Conservation (phyloP, 208 protist species). For the Trypanosoma conorhini region DNA sequence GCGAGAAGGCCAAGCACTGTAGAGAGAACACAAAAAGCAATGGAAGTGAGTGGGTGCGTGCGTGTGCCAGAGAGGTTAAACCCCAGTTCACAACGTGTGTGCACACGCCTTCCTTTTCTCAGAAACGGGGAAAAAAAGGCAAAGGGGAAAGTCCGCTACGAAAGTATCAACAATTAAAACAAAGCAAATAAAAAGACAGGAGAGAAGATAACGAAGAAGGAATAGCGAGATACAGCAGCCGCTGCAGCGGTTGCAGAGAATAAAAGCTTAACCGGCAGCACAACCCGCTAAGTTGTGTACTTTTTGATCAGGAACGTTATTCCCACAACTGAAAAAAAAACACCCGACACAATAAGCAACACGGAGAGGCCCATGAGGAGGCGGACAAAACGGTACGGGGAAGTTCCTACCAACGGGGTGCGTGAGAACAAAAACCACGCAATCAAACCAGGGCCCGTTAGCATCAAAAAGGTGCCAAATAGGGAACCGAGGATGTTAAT, state of each 20-base stretch:
- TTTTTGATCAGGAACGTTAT: conserved; percentile 32
- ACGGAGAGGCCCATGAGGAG: conserved; percentile 34
- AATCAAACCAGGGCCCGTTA: conserved; percentile 57
- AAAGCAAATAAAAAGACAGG: conserved; percentile 4
- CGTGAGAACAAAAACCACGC: conserved; percentile 57
- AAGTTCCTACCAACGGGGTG: conserved; percentile 3
- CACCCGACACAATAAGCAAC: conserved; percentile 34
- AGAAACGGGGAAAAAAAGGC: neutral
- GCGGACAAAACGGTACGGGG: conserved; percentile 18
- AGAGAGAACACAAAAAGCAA: neutral
- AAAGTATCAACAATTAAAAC: conserved; percentile 3
- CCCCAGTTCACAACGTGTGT: neutral
- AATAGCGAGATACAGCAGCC: too few species aligned
- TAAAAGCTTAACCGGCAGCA: neutral
- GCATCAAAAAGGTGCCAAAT: conserved; percentile 62
- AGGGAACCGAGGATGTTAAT: conserved; percentile 69
- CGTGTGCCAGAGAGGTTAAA: neutral
- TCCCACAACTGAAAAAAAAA: conserved; percentile 43
- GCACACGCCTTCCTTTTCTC: neutral
- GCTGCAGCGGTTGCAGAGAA: too few species aligned
- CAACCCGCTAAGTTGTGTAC: conserved; percentile 10
- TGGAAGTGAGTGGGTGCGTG: neutral
- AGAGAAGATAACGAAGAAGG: too few species aligned
- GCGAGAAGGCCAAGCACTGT: neutral
- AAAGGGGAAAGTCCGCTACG: neutral